Percentiles rank a stretch among this genome's conserved stretches.
Evolutionary conservation across 768 basidiomycete species (phyloP).

Genomic region (Lactifluus piperatus): DNA sequence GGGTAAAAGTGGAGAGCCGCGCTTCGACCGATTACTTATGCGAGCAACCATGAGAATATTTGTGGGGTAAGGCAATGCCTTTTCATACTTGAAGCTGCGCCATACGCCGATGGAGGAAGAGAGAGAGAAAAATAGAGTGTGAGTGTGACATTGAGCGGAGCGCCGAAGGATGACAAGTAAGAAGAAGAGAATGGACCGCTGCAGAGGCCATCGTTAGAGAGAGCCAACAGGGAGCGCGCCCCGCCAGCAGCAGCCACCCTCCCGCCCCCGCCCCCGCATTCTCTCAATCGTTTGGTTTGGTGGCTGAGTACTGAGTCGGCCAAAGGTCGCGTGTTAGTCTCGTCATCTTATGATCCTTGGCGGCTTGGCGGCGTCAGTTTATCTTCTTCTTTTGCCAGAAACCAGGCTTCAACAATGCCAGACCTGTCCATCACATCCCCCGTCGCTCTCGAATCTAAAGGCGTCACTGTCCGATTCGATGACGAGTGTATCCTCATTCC

Average conservation of each 20-base stretch:
- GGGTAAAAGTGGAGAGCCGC: conserved; percentile 67
- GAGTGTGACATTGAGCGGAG: conserved; percentile 5
- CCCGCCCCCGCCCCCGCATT: no score
- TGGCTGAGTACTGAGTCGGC: no score
- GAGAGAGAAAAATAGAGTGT: neutral
- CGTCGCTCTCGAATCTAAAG: conserved; percentile 17
- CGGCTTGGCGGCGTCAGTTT: neutral
- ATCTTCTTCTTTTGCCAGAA: neutral
- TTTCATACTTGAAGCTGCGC: conserved; percentile 61
- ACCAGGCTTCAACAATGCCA: no score
- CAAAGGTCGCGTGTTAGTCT: no score
- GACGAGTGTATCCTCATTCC: conserved; percentile 68
- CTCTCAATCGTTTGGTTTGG: no score
- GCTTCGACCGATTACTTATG: conserved; percentile 70
- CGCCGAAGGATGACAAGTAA: no score
- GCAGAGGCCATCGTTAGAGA: no score
- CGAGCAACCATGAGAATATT: neutral
- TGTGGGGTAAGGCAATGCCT: neutral
- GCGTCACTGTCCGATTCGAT: conserved; percentile 53
- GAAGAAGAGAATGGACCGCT: no score
- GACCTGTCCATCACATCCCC: neutral
- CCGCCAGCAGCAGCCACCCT: no score
- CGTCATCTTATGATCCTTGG: no score
- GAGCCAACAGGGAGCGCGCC: no score
- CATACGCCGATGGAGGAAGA: conserved; percentile 34